A percentile compares a stretch with the other conserved stretches of the same genome.
Evolutionary conservation across 129 eudicot genomes (phyloP).

Genomic region (Helichrysum umbraculigerum): DNA sequence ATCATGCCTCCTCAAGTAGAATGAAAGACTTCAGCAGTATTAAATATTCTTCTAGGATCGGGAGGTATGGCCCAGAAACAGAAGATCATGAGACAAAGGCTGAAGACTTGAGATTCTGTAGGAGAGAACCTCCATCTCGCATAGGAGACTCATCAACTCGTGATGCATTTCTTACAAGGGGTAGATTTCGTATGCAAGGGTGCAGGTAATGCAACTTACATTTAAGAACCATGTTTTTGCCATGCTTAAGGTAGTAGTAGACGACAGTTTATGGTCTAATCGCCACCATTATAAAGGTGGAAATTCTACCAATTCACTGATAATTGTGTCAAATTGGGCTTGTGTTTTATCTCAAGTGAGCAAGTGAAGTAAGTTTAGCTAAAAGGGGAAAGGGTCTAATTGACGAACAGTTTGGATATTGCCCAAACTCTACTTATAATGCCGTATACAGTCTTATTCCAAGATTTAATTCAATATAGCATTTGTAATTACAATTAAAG

Average conservation of each 20-base stretch:
- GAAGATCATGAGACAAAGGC: conserved; percentile 24
- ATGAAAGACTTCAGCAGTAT: conserved; percentile 11
- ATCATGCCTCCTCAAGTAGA: conserved; percentile 23
- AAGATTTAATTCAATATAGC: background rate
- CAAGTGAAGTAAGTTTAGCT: background rate
- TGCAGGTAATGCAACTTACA: conserved; percentile 29
- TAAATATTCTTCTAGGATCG: conserved; percentile 7
- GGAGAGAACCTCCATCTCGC: conserved; percentile 25
- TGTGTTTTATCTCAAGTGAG: background rate
- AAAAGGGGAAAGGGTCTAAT: background rate
- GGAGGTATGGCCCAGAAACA: conserved; percentile 18
- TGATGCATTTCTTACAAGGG: conserved; percentile 21
- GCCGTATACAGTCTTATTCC: background rate
- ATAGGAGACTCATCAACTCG: conserved; percentile 15
- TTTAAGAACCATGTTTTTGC: too few species aligned
- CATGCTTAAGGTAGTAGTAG: background rate
- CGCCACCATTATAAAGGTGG: background rate
- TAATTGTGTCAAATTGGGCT: background rate
- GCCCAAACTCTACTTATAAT: background rate
- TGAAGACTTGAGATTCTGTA: conserved; percentile 26
- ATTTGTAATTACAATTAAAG: background rate
- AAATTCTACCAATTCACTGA: background rate
- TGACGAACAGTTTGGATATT: background rate
- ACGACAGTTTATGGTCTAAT: conserved; percentile 4
- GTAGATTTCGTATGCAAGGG: conserved; percentile 26